Evolutionary conservation across 2,329 filamentous ascomycete species (phyloP), one percentile per base, ranked within the genome.

Genomic region (Fusarium brachygibbosum): DNA sequence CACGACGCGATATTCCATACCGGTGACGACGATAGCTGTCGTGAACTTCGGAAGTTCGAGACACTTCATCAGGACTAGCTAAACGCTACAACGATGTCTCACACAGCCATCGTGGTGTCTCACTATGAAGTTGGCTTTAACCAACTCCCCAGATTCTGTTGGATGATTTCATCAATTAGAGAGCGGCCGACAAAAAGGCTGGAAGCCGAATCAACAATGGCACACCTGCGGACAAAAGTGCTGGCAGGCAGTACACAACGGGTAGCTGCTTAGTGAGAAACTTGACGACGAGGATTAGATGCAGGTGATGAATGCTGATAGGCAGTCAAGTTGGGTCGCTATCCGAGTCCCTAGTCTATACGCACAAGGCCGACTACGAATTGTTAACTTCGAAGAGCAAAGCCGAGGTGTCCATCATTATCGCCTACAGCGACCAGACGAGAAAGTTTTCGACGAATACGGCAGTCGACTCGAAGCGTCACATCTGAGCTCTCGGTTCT

Each of bases 401-500:
- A 55, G 42, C 56, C 45, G 60, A 51, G 37, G 50, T 62, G 62
- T 68, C 73, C 66, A 25, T 38, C 56, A 55, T 66, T 42, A 35
- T 64, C 41, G 49, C 29, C 41, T 23, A 45, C 35, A 57, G 29
- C 10, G 38, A 38, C 35, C 7, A 46, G 46, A 25, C 19, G 38
- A 28, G 32, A 40, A 40, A 28, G n/a, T 23, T 28, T 28, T 32
- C 17, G 34, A 51, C 23, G n/a, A 51, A 51, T 51, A 66, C 68
- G 68, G 69, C 49, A 74, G 50, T 71, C 55, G 25, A 51, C 34
- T 51, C n/a, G 45, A 62, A 70, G 52, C 42, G 67, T 69, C 64
- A 64, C 68, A 67, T 70, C 44, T 66, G 54, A 72, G 56, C 54
- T 58, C 59, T 73, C 60, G 61, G 51, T 70, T 64, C 50, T 60